Evolutionary conservation across 768 basidiomycete species (phyloP).

Genomic region (Lactifluus pinguis): DNA sequence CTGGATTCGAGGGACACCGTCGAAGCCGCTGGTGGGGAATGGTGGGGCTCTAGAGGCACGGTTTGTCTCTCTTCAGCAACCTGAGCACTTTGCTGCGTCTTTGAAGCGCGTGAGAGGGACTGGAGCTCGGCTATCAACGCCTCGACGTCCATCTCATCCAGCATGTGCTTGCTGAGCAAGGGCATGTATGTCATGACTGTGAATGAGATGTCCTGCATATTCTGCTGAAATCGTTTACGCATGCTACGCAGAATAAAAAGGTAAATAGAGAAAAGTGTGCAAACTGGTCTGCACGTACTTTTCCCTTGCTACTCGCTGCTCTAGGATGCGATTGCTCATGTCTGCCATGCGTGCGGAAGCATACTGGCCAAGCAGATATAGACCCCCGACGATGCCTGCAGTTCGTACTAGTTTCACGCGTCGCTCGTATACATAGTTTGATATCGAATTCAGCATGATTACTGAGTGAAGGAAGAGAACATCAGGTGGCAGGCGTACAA

Average conservation of each 20-base stretch:
- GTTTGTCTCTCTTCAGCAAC: conserved; percentile 8
- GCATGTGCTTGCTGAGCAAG: conserved; percentile 53
- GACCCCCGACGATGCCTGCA: conserved; percentile 45
- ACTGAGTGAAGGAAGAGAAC: neutral
- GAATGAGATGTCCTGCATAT: conserved; percentile 68
- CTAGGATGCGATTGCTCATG: conserved; percentile 50
- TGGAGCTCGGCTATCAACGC: conserved; percentile 50
- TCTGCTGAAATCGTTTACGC: conserved; percentile 62
- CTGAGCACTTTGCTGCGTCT: conserved; percentile 15
- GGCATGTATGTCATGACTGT: conserved; percentile 65
- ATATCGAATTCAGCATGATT: conserved; percentile 37
- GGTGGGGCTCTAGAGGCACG: neutral
- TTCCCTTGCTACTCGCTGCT: conserved; percentile 56
- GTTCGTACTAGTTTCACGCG: conserved; percentile 39
- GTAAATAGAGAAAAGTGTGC: neutral
- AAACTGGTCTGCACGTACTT: conserved; percentile 38
- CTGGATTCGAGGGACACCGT: conserved; percentile 29
- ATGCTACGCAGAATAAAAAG: conserved; percentile 36
- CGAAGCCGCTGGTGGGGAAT: conserved; percentile 8
- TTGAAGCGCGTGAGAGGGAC: conserved; percentile 31
- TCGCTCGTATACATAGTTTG: conserved; percentile 42
- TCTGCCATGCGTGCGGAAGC: conserved; percentile 55
- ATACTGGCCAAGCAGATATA: conserved; percentile 57
- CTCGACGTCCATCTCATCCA: conserved; percentile 74
- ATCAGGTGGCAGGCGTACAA: conserved; percentile 2